Base-by-base conservation (phyloP, 2,329 filamentous ascomycete genomes). In the Chrysoporthe puriensis region DNA sequence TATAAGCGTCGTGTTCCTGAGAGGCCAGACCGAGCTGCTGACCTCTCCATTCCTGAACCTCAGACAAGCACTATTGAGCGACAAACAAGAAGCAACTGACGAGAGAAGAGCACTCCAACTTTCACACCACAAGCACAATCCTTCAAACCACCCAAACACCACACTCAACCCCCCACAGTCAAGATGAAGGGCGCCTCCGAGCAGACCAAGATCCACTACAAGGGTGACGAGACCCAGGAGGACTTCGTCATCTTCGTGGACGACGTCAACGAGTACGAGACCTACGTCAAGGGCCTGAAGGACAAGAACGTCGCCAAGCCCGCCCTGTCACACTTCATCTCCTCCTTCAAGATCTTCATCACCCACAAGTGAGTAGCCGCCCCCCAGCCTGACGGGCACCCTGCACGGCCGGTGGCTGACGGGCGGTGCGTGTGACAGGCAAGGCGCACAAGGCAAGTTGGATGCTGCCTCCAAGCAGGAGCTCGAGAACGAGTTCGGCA, bases 401-500 rank as follows among this genome's bases (percentile, higher is more conserved):
- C 46, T 13, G 4, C n/a, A 40, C 5, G 36, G 16, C 34, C 7
- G n/a, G 34, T 58, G 34, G 54, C 65, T 68, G 54, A 68, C 63
- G 11, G 64, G 58, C 26, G 26, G 21, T 44, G 3, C 42, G n/a
- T 13, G 11, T 26, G 65, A 69, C 68, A 97, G 94, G 79, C 94
- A 97, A 78, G 95, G 95, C 72, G 88, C 87, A 57, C 93, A 97
- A 78, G 95, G 95, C 66, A 86, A 89, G 68, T 83, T 91, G 56
- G 91, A 97, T 76, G 81, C 83, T 11, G 94, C 94, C 9, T 91
- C 92, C 73, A 92, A 96, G 72, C 80, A 84, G 56, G 84, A 84
- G 59, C 85, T 99, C 4, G 90, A 96, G 76, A 91, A 89, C 73
- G 94, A 98, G 82, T 99, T 99, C 74, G 93, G 92, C 73, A 95